Evolutionary conservation across 2,329 filamentous ascomycete species (phyloP).

Genomic region (Colletotrichum nymphaeae): DNA sequence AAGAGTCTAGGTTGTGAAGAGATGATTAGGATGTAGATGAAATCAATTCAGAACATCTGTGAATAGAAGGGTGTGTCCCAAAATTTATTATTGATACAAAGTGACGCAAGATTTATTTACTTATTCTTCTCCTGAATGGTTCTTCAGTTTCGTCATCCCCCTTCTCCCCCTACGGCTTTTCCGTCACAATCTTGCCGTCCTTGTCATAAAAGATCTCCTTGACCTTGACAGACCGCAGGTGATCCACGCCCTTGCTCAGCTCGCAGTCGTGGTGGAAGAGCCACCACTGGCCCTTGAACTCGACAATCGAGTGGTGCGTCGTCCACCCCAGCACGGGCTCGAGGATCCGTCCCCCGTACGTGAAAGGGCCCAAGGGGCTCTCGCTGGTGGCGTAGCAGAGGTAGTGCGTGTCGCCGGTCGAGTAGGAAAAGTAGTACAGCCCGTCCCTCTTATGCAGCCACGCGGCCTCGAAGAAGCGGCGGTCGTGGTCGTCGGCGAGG

Average conservation of each 20-base stretch:
- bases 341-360: constrained; percentile 76
- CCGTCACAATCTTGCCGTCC: constrained; percentile 69
- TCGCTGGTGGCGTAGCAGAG: constrained; percentile 76
- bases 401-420: constrained; percentile 82
- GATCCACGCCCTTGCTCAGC: constrained; percentile 75
- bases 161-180: constrained; percentile 45
- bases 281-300: constrained; percentile 78
- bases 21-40: not conserved
- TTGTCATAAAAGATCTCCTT: constrained; percentile 79
- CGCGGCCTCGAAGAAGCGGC: constrained; percentile 83
- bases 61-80: not conserved
- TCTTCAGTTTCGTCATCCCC: no score
- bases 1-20: not conserved
- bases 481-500: constrained; percentile 74
- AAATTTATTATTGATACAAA: no score
- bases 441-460: constrained; percentile 81
- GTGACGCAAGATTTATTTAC: not conserved
- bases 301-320: constrained; percentile 82
- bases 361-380: constrained; percentile 77
- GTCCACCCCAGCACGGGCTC: constrained; percentile 86
- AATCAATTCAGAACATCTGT: not conserved
- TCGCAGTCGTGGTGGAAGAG: constrained; percentile 82
- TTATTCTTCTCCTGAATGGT: not conserved
- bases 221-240: constrained; percentile 79
- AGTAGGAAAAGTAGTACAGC: constrained; percentile 82